These are phyloP conservation scores for Salix brachista DNA, from an alignment of 345 rosid genomes.

Conservation along the genomic window DNA sequence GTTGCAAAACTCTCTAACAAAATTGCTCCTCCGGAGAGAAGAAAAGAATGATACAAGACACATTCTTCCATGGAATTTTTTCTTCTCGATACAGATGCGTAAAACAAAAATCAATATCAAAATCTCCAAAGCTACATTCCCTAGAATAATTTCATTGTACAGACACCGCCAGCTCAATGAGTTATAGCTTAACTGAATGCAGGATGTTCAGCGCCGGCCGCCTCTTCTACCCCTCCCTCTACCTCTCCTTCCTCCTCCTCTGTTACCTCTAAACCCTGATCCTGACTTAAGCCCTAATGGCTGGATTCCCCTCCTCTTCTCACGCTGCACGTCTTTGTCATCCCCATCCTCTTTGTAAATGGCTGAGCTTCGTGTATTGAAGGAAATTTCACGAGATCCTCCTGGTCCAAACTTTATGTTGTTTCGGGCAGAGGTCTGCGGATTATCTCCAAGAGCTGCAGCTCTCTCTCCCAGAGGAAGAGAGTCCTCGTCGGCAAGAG, in stretches of 20 bases:
- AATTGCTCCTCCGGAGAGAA: not conserved
- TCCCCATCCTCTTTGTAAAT: slow-evolving; percentile 59
- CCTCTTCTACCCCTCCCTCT: slow-evolving; percentile 32
- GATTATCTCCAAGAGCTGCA: slow-evolving; percentile 47
- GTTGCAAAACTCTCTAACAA: not conserved
- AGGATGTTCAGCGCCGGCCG: slow-evolving; percentile 19
- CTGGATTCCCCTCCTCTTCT: slow-evolving; percentile 73
- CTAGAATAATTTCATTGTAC: not conserved
- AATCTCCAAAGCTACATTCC: not conserved
- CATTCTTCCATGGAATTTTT: not conserved
- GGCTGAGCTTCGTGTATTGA: slow-evolving; percentile 52
- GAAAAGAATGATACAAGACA: not conserved
- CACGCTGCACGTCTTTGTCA: slow-evolving; percentile 34
- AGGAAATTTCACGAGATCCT: slow-evolving; percentile 84
- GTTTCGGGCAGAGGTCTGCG: slow-evolving; percentile 31
- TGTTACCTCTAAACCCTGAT: slow-evolving; percentile 44
- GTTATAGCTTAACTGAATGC: not conserved
- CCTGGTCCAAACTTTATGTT: slow-evolving; percentile 79
- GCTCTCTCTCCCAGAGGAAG: slow-evolving; percentile 81
- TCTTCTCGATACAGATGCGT: not conserved
- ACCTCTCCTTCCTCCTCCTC: slow-evolving; percentile 32
- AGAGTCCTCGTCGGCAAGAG: slow-evolving; percentile 67
- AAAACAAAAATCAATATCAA: not conserved
- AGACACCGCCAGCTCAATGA: not conserved
- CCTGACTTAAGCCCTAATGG: slow-evolving; percentile 61